Percentiles rank a stretch among this genome's conserved stretches.
Evolutionary conservation across 441 rosid species (phyloP).

Genomic region (Erodium texanum): DNA sequence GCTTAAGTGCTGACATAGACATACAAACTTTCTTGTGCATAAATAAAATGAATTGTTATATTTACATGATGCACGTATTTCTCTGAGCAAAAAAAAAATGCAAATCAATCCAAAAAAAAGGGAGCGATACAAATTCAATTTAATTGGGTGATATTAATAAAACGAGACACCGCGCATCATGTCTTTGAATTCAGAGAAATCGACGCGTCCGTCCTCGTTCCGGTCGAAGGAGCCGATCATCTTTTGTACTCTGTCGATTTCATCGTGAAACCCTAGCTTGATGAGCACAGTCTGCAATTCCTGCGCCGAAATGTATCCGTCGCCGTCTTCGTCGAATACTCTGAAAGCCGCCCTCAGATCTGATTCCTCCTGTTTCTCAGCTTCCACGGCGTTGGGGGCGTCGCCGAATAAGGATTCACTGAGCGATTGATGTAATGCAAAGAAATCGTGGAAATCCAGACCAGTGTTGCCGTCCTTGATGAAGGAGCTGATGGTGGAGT

Average conservation of each 20-base stretch:
- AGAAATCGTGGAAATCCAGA: conserved; percentile 56
- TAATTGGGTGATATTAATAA: too few species aligned
- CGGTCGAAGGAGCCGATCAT: conserved; percentile 77
- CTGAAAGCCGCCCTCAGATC: conserved; percentile 80
- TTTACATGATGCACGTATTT: too few species aligned
- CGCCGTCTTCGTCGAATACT: conserved; percentile 88
- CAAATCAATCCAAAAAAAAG: too few species aligned
- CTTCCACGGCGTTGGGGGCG: conserved; percentile 3
- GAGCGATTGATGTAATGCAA: conserved; percentile 47
- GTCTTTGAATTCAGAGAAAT: conserved; percentile 80
- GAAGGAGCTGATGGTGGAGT: conserved; percentile 43
- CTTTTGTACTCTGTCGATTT: conserved; percentile 57
- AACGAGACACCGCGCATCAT: conserved; percentile 59
- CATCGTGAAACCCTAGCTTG: conserved; percentile 68
- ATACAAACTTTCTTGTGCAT: too few species aligned
- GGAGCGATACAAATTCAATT: too few species aligned
- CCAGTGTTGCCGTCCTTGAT: conserved; percentile 48
- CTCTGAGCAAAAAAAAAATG: too few species aligned
- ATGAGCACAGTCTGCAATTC: conserved; percentile 64
- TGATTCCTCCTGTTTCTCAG: conserved; percentile 36
- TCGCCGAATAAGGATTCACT: conserved; percentile 43
- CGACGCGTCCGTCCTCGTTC: conserved; percentile 72
- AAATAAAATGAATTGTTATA: too few species aligned
- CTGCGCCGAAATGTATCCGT: conserved; percentile 65
- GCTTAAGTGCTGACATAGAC: too few species aligned